Evolutionary conservation across 2,329 filamentous ascomycete species (phyloP).

Genomic region (Aphanocladium album): DNA sequence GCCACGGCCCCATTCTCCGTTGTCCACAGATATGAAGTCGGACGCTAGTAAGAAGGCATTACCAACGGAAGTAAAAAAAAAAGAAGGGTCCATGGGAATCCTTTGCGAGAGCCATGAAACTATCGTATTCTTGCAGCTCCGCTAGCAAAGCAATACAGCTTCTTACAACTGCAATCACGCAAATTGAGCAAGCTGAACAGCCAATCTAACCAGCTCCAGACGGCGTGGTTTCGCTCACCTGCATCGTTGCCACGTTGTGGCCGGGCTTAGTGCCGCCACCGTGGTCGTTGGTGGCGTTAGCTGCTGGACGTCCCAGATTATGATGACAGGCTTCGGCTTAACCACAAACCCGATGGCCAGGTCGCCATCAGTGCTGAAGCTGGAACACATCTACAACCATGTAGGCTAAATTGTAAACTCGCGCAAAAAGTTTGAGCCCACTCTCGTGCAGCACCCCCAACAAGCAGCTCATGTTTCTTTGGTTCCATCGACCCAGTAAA

Average conservation of each 20-base stretch:
- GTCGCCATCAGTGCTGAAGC: neutral
- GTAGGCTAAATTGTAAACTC: neutral
- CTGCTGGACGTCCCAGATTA: neutral
- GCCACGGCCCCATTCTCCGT: neutral
- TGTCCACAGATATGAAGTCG: neutral
- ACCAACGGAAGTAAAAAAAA: neutral
- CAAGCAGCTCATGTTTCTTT: neutral
- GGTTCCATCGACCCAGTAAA: neutral
- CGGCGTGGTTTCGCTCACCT: neutral
- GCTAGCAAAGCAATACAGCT: neutral
- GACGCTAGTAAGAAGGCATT: neutral
- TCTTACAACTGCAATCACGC: neutral
- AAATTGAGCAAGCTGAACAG: neutral
- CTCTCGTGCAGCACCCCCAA: neutral
- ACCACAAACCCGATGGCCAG: neutral
- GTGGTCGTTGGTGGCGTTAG: neutral
- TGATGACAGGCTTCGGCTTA: conserved; percentile 2
- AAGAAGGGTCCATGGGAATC: conserved; percentile 1
- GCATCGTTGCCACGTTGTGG: conserved; percentile 1
- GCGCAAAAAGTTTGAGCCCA: neutral
- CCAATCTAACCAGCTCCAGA: neutral
- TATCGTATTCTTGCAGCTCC: neutral
- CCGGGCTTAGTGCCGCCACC: neutral
- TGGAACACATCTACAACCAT: neutral
- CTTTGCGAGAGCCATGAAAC: neutral